phyloP scores from a whole-genome alignment of 164 flowering plant species.

The Santalum album region DNA sequence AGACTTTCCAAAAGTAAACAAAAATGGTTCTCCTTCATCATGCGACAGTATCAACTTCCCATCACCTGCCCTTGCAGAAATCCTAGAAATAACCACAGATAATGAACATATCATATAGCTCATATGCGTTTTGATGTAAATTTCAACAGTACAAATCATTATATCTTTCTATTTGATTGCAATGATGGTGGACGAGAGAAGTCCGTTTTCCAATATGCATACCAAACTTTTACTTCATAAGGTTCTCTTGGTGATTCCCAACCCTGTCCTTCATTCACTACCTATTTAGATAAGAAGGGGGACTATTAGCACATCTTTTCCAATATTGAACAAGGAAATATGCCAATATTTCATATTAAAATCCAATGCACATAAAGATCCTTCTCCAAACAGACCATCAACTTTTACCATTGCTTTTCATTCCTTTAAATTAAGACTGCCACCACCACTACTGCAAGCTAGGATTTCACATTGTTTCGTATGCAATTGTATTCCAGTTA shows the following conservation, averaged over 20 bases:
- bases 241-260: constrained; percentile 99
- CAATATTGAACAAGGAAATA: background rate
- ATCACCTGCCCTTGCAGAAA: constrained; percentile 63
- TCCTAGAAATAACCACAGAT: constrained; percentile 37
- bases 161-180: background rate
- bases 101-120: background rate
- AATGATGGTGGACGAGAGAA: background rate
- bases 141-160: background rate
- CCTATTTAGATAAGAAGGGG: constrained; percentile 25
- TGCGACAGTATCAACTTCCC: constrained; percentile 54
- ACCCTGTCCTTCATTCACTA: constrained; percentile 71
- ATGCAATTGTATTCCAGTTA: too few relatives aligned
- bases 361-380: too few relatives aligned
- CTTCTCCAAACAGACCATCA: too few relatives aligned
- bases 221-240: constrained; percentile 92
- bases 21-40: constrained; percentile 62
- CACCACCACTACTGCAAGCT: too few relatives aligned
- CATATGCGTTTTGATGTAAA: background rate
- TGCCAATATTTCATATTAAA: too few relatives aligned
- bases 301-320: too few relatives aligned
- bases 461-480: too few relatives aligned
- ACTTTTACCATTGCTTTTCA: too few relatives aligned
- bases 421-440: too few relatives aligned
- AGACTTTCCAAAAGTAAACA: constrained; percentile 82
- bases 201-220: constrained; percentile 7